Base-by-base conservation (phyloP, 2,329 filamentous ascomycete genomes). In the Leptographium lundbergii region DNA sequence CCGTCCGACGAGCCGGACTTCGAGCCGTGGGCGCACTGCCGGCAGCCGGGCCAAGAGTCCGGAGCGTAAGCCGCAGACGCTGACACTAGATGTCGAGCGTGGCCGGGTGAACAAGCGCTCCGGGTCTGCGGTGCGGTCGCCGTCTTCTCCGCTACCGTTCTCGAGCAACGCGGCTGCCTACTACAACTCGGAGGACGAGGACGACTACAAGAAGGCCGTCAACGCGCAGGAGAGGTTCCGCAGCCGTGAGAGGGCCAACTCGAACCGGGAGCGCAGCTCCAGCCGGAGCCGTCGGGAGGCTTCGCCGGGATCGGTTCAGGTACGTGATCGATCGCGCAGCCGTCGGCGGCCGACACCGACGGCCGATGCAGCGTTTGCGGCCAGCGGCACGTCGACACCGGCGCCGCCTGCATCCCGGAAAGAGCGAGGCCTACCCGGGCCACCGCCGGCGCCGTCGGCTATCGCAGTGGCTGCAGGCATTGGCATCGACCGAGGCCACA, bases 81-180 rank as follows among this genome's bases (percentile, higher is more conserved):
- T 72, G 7, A 69, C 74, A 17, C 67, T 81, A 34, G 77, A 81
- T 7, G 69, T 76, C 10, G 60, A 66, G 27, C 81, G 87, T 56
- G 87, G 86, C 2, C 79, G 87, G 63, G 87, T 84, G 66, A 73
- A 78, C 54, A 79, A 78, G 19, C 79, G 85, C 19, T 77, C 81
- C 22, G 79, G 77, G 2, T 82, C 82, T n/a, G 68, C 73, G 2
- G 73, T 80, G 52, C 78, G 84, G 56, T 96, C 91, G 1, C 91
- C 91, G 1, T 87, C 88, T 0, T 92, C 89, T 1, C 90, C 91
- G 1, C 74, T 91, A 25, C 88, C 90, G 4, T 86, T 92, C 76
- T 83, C 87, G 2, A 81, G 78, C 24, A 78, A 77, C 22, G 75
- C 77, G 19, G 72, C 79, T 59, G 75, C 78, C 50, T 78, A 78